Base-by-base conservation (phyloP, 441 rosid species). In the Hura crepitans region DNA sequence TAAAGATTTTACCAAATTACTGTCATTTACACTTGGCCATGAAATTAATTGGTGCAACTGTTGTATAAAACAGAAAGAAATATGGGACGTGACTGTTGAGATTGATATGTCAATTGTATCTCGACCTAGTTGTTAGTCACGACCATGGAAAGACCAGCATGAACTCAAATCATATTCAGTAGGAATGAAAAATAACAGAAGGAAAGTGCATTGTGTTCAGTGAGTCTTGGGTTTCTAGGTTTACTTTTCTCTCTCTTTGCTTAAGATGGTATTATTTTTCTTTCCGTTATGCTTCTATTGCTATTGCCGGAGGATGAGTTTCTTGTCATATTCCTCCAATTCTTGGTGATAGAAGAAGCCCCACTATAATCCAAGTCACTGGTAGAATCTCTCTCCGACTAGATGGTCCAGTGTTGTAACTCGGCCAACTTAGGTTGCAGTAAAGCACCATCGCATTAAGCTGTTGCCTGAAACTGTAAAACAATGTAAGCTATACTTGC, bases 1-100 rank as follows among this genome's bases (percentile, higher is more conserved):
- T 70, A 72, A 75, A 65, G 60, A 30, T 62, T 28, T 33, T 31
- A 53, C 12, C n/a, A 22, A 10, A 31, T 39, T 59, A 13, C 17
- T 39, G 23, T 31, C 46, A 22, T 54, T 56, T 31, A 25, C 30
- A 58, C 18, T 12, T 59, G 14, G n/a, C 54, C 28, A 42, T 5
- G 15, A 58, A 47, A 20, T 46, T 45, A 46, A 30, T 65, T 35
- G 22, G 23, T 8, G 30, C 30, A 56, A 27, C 55, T 69, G 6
- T 13, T 25, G 9, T 17, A 20, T 42, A 45, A 0, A 69, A 47
- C 15, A 31, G 1, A 25, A 51, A 42, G 47, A 45, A 62, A 23
- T 23, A 17, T 3, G n/a, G 3, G 25, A 2, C 15, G 14, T 28
- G 61, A 59, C 8, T 28, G 18, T 25, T 14, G 25, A 56, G 18